Evolutionary conservation across 2,329 filamentous ascomycete species (phyloP).

Genomic region (Hymenoscyphus linearis): DNA sequence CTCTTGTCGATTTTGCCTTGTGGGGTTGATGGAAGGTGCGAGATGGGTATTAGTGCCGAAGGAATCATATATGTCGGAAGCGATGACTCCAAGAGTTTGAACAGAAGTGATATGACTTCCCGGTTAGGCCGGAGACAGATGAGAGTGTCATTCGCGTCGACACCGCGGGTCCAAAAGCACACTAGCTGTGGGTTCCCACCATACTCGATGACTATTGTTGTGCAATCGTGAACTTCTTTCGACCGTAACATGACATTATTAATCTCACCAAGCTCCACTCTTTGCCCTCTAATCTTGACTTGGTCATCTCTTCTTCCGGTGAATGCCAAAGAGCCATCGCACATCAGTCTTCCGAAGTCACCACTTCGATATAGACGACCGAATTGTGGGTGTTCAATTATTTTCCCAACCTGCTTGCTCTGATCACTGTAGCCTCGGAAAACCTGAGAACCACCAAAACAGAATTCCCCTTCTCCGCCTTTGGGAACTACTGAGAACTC

Average conservation of each 20-base stretch:
- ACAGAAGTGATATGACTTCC: slow-evolving; percentile 42
- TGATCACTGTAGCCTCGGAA: slow-evolving; percentile 68
- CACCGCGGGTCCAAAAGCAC: slow-evolving; percentile 59
- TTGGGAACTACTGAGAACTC: slow-evolving; percentile 53
- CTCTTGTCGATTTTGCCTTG: slow-evolving; percentile 70
- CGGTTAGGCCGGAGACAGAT: slow-evolving; percentile 35
- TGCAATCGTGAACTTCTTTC: slow-evolving; percentile 51
- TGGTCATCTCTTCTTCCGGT: slow-evolving; percentile 72
- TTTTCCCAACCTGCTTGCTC: slow-evolving; percentile 58
- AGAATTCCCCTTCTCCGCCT: slow-evolving; percentile 76
- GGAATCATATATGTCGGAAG: slow-evolving; percentile 79
- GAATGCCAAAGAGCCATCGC: slow-evolving; percentile 70
- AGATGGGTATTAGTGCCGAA: slow-evolving; percentile 64
- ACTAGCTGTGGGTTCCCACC: slow-evolving; percentile 50
- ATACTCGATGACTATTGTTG: slow-evolving; percentile 52
- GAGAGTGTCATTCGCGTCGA: slow-evolving; percentile 6
- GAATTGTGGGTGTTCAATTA: slow-evolving; percentile 61
- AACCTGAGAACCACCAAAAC: slow-evolving; percentile 81
- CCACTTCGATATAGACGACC: slow-evolving; percentile 78
- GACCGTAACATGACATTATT: slow-evolving; percentile 54
- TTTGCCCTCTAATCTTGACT: slow-evolving; percentile 74
- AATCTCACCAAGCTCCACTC: slow-evolving; percentile 75
- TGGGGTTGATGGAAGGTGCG: slow-evolving; percentile 61
- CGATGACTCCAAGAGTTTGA: slow-evolving; percentile 45
- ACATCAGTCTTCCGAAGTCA: slow-evolving; percentile 73